Evolutionary conservation across 2,329 filamentous ascomycete species (phyloP).

Genomic region (Hawksworthiomyces lignivorus): DNA sequence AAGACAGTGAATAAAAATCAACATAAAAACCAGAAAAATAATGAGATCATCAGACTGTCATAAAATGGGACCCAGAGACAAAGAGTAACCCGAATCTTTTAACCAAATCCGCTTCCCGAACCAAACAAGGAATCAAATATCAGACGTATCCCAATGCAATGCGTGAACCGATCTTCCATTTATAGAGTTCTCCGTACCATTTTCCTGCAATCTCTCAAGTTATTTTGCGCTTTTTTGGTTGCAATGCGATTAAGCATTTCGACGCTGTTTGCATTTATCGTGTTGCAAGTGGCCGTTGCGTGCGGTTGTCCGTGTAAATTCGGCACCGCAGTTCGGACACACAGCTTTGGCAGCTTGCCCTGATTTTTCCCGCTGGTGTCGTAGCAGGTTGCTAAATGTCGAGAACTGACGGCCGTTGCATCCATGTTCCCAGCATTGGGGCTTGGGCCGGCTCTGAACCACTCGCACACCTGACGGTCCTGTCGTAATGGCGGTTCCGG

Average conservation of each 20-base stretch:
- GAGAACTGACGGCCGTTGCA: constrained; percentile 95
- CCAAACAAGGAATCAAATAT: constrained; percentile 14
- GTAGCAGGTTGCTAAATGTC: constrained; percentile 87
- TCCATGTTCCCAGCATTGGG: constrained; percentile 94
- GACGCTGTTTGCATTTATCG: constrained; percentile 82
- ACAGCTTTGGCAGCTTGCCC: constrained; percentile 82
- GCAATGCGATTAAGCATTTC: constrained; percentile 31
- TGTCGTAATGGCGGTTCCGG: constrained; percentile 23
- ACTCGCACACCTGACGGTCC: constrained; percentile 50
- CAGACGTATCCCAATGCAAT: constrained; percentile 9
- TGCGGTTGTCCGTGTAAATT: constrained; percentile 84
- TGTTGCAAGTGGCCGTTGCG: constrained; percentile 79
- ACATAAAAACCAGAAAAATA: constrained; percentile 3
- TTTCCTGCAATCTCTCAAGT: no score
- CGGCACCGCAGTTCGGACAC: constrained; percentile 85
- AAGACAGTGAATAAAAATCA: no score
- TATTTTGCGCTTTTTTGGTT: no score
- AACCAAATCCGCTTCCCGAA: constrained; percentile 10
- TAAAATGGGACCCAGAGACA: no score
- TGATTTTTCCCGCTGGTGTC: constrained; percentile 91
- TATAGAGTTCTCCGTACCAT: constrained; percentile 9
- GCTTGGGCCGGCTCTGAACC: constrained; percentile 75
- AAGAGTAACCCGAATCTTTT: constrained; percentile 6
- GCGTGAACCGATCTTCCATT: background rate
- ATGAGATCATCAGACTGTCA: no score